Evolutionary conservation across 345 rosid genomes (phyloP), one percentile per base, ranked within the genome.

Genomic region (Pelargonium nanum): DNA sequence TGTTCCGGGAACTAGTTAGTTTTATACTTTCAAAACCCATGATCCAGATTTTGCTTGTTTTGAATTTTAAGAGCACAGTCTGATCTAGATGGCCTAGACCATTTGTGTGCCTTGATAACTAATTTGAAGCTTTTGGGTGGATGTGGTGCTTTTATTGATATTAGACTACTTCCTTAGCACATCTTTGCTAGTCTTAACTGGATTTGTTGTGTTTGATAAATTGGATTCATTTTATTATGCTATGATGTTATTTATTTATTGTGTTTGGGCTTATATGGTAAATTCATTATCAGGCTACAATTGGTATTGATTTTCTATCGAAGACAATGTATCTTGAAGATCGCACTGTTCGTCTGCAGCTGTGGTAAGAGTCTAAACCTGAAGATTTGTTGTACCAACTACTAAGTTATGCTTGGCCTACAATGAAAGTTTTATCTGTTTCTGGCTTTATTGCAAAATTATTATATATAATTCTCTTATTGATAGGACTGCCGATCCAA

Each of bases 271-370:
- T 34, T 34, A 34, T 34, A 34, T 34, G 45, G 45, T 34, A 34
- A n/a, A 34, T 34, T 34, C 13, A 34, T 34, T 9, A 75, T 67
- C 84, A 88, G 97, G 97, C 97, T 23, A 91, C 96, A 0, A 88
- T 91, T 30, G 97, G 96, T 24, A 91, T 91, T 60, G 97, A 91
- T 71, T 91, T 91, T 61, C 70, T 88, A 75, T 91, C 96, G 3
- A 91, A 91, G 66, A 91, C 97, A 26, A 91, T 91, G 94, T 88
- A 88, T 72, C 93, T 87, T 61, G 97, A 87, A 74, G 96, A 87
- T 72, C 81, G 95, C 25, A 90, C 97, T 25, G 83, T 90, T 70
- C 89, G 97, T 24, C 72, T 91, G 77, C 97, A 91, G 72, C 83
- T 91, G 19, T 91, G 97, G 97, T 87, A 70, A 63, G 70, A 13